Base-by-base conservation (phyloP, 2,329 filamentous ascomycete genomes). In the Aspergillus clavatus region DNA sequence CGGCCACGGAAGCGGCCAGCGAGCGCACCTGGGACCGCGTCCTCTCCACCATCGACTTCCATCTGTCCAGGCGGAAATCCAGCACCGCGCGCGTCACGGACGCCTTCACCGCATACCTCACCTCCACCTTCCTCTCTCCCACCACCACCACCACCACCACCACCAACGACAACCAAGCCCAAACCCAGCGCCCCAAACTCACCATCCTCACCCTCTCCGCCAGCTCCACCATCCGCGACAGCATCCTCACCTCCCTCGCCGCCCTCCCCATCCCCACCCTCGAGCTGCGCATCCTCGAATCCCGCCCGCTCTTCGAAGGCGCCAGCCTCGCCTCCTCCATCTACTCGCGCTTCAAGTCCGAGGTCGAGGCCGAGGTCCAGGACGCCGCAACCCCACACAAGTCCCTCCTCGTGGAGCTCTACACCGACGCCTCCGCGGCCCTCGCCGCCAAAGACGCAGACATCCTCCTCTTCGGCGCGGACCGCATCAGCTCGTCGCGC, bases 241-340 rank as follows among this genome's bases (percentile, higher is more conserved):
- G 71, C 40, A 68, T 86, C 8, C 53, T 72, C 1, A 65, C 72
- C 22, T 63, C 71, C 2, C 63, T 75, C 8, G 52, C 57, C 0
- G 52, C 54, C 1, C 58, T 68, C 2, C 60, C 55, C 1, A 58
- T 73, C 6, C 23, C 55, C 49, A 50, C 35, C 0, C 57, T 85
- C 7, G 74, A 82, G 40, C 61, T 87, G 14, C 75, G 74, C 4
- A 69, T 87, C 23, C 71, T 87, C 3, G 83, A 87, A 60, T 86
- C 83, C 2, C 72, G 83, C 0, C 84, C 84, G 0, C 70, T 82
- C 0, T 86, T 76, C 51, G 83, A 87, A 63, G 84, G 83, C 6
- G 78, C 78, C 4, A 74, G 71, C 7, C 71, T 82, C 41, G 80
- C 78, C 47, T 79, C 52, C 58, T 65, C 45, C 38, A 53, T 50